Base-by-base conservation (phyloP, 2,329 filamentous ascomycete genomes). In the Bipolaris cookei region DNA sequence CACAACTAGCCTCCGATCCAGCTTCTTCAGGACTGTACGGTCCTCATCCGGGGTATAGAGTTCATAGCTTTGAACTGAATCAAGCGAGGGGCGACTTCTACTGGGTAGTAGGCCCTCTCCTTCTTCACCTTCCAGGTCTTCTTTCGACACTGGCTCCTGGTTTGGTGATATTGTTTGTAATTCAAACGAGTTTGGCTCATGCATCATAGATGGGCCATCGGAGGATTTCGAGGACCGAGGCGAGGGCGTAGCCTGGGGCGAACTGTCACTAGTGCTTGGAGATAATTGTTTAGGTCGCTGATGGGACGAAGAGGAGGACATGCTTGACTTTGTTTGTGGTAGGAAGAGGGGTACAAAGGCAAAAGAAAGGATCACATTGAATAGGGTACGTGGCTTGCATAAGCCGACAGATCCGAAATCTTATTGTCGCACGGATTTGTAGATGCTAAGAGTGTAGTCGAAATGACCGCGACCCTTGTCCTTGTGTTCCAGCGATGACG, bases 1-100 rank as follows among this genome's bases (percentile, higher is more conserved):
- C 1, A 90, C 74, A 5, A 96, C 91, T 51, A 97, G 82, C 62
- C 84, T 86, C 54, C 86, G 82, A 74, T 97, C 92, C 65, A 97
- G 86, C 77, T 90, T 92, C 69, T 81, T 82, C 54, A 92, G 82
- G 7, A 96, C 88, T 3, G 81, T 80, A 20, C 75, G 78, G 71
- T 96, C 92, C 74, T 97, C 92, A 51, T 92, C 88, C 1, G 80
- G 79, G 0, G 83, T 86, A 66, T 85, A 86, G 6, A 85, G 68
- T 67, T 83, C 79, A 66, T 79, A 84, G 42, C 79, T 81, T 56
- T 82, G 71, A 20, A 64, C 61, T 34, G 70, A 69, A 52, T 67
- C 58, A 42, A 70, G 52, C 18, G 69, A 69, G 21, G 67, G 52
- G 7, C 66, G 65, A 34, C 67, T 62, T 20, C 54, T 51, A 32